Percentiles rank a stretch among this genome's conserved stretches.
Evolutionary conservation across 2,329 filamentous ascomycete genomes (phyloP).

Genomic region (Calycina herbarum): DNA sequence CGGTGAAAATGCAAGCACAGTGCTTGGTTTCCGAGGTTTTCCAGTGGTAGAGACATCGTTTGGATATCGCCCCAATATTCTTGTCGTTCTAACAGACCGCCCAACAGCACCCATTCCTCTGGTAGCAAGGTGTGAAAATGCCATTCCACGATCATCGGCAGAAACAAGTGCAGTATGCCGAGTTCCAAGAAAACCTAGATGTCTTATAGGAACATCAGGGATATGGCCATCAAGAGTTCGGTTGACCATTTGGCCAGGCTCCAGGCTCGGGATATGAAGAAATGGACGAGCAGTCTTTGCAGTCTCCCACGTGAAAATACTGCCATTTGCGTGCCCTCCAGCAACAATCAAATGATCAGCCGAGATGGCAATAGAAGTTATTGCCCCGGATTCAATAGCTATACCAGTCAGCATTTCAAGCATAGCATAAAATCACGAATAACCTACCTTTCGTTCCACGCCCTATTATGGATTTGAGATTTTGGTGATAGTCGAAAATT

Average conservation of each 20-base stretch:
- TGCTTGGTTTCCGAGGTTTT: constrained; percentile 83
- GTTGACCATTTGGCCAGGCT: constrained; percentile 62
- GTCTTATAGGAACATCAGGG: constrained; percentile 73
- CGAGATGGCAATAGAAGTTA: constrained; percentile 86
- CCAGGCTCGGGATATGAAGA: constrained; percentile 77
- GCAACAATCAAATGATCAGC: constrained; percentile 92
- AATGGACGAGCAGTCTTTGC: constrained; percentile 81
- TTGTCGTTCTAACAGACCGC: constrained; percentile 81
- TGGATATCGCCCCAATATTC: constrained; percentile 90
- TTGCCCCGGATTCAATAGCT: constrained; percentile 87
- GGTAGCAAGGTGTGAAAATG: constrained; percentile 94
- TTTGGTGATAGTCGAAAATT: constrained; percentile 97
- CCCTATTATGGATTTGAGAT: constrained; percentile 89
- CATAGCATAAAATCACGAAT: constrained; percentile 11
- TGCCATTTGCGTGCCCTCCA: constrained; percentile 83
- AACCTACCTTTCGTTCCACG: constrained; percentile 80
- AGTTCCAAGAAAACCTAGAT: constrained; percentile 93
- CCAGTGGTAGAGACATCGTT: constrained; percentile 59
- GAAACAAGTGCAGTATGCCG: constrained; percentile 93
- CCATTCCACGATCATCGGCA: constrained; percentile 93
- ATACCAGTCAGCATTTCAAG: constrained; percentile 37
- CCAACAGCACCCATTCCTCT: constrained; percentile 85
- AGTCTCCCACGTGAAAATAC: constrained; percentile 97
- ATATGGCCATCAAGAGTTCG: constrained; percentile 80
- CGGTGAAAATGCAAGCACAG: constrained; percentile 87